A percentile compares a stretch with the other conserved stretches of the same genome.
These are phyloP conservation scores for Arabidopsis suecica DNA, from an alignment of 345 rosid genomes.

Conservation along the genomic window DNA sequence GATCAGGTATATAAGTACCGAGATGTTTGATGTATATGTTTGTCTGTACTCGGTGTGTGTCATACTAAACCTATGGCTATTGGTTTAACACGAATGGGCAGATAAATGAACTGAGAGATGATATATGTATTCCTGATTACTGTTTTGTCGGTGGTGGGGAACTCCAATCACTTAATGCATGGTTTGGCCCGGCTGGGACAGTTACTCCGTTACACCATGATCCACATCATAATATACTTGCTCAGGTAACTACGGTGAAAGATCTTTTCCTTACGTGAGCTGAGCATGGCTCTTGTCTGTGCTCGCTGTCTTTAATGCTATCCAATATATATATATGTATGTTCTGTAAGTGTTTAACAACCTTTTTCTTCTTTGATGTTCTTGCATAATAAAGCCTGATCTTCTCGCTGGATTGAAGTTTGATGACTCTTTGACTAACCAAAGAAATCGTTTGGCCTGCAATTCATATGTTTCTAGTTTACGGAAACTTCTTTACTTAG, in stretches of 20 bases:
- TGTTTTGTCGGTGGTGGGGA: slow-evolving; percentile 96
- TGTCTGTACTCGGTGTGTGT: background rate
- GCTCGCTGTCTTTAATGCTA: background rate
- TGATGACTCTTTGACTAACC: slow-evolving; percentile 47
- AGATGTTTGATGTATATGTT: background rate
- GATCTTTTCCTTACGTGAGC: slow-evolving; percentile 2
- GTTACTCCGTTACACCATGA: slow-evolving; percentile 98
- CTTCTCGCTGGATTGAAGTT: slow-evolving; percentile 41
- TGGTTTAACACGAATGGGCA: slow-evolving; percentile 46
- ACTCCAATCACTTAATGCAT: slow-evolving; percentile 84
- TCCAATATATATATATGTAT: background rate
- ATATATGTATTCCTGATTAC: slow-evolving; percentile 90
- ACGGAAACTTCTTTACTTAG: background rate
- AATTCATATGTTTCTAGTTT: slow-evolving; percentile 4
- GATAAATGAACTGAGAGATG: slow-evolving; percentile 84
- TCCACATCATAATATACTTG: slow-evolving; percentile 95
- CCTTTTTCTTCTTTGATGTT: slow-evolving; percentile 38
- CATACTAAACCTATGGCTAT: slow-evolving; percentile 30
- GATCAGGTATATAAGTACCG: slow-evolving; percentile 62
- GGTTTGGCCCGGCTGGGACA: slow-evolving; percentile 97
- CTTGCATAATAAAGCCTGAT: slow-evolving; percentile 35
- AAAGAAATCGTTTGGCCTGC: slow-evolving; percentile 36
- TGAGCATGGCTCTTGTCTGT: slow-evolving; percentile 24
- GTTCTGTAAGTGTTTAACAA: slow-evolving; percentile 27
- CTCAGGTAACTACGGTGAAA: slow-evolving; percentile 64